Conservation (phyloP, 1,139 yeast genomes). For the Candida sanyaensis region DNA sequence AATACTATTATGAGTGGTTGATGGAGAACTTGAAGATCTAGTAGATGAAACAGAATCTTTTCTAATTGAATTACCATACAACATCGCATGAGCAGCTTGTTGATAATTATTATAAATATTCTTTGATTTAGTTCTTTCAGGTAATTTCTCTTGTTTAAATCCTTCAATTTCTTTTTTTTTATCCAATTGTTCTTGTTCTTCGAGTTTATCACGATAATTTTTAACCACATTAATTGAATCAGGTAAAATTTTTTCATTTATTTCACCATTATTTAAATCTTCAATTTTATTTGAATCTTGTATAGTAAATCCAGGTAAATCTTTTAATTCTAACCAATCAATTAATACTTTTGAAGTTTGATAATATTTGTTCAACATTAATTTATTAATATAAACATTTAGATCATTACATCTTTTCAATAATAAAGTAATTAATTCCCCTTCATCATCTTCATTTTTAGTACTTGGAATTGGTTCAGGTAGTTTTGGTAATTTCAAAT, state of each 20-base stretch:
- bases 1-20: conserved; percentile 5
- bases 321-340: conserved; percentile 34
- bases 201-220: conserved; percentile 12
- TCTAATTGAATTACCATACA: neutral
- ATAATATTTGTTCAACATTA: conserved; percentile 27
- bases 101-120: conserved; percentile 23
- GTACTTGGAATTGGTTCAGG: conserved; percentile 45
- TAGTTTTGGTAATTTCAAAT: conserved; percentile 36
- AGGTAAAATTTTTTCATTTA: conserved; percentile 26
- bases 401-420: conserved; percentile 39
- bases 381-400: conserved; percentile 37
- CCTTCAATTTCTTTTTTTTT: conserved; percentile 6
- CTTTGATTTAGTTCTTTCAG: conserved; percentile 19
- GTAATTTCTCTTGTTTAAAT: conserved; percentile 11
- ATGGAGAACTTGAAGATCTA: conserved; percentile 1
- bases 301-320: conserved; percentile 23
- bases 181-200: conserved; percentile 15
- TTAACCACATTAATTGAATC: conserved; percentile 28
- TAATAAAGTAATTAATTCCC: conserved; percentile 14
- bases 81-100: conserved; percentile 14
- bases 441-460: conserved; percentile 10
- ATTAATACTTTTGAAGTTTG: conserved; percentile 28
- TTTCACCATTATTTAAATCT: conserved; percentile 20
- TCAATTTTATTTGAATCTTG: conserved; percentile 5
- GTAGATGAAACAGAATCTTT: neutral